Percentiles rank a stretch among this genome's conserved stretches.
Evolutionary conservation across 148 eudicot genomes (phyloP).

Genomic region (Silene latifolia): DNA sequence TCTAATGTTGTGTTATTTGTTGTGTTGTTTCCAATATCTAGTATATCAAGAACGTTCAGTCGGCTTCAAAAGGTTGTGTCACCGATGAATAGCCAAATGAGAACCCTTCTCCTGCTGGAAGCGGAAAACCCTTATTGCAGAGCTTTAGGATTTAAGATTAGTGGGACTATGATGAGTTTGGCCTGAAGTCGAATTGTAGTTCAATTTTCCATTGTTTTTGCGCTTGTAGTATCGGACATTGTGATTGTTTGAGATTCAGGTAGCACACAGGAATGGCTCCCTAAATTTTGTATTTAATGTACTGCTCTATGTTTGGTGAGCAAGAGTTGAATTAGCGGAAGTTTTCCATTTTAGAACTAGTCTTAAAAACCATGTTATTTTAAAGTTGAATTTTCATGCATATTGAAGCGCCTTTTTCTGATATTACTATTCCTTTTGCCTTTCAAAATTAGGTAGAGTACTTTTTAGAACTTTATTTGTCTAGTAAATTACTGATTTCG

Average conservation of each 20-base stretch:
- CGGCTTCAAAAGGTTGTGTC: conserved; percentile 82
- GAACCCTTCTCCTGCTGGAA: not conserved
- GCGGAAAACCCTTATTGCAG: too few species aligned
- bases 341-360: not conserved
- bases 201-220: not conserved
- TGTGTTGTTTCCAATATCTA: conserved; percentile 22
- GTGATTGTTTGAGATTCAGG: not conserved
- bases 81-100: conserved; percentile 56
- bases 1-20: not conserved
- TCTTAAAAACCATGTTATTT: too few species aligned
- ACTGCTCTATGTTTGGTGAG: not conserved
- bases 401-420: too few species aligned
- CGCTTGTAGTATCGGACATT: not conserved
- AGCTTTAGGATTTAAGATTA: not conserved
- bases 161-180: not conserved
- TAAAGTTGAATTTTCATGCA: too few species aligned
- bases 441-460: too few species aligned
- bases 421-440: too few species aligned
- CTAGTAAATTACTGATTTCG: too few species aligned
- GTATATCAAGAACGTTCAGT: conserved; percentile 81
- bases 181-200: not conserved
- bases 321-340: not conserved
- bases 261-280: not conserved
- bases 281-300: not conserved
- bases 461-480: too few species aligned